A percentile compares a stretch with the other conserved stretches of the same genome.
phyloP scores from a whole-genome alignment of 2,329 filamentous ascomycete species.

The Curvularia spicifera region DNA sequence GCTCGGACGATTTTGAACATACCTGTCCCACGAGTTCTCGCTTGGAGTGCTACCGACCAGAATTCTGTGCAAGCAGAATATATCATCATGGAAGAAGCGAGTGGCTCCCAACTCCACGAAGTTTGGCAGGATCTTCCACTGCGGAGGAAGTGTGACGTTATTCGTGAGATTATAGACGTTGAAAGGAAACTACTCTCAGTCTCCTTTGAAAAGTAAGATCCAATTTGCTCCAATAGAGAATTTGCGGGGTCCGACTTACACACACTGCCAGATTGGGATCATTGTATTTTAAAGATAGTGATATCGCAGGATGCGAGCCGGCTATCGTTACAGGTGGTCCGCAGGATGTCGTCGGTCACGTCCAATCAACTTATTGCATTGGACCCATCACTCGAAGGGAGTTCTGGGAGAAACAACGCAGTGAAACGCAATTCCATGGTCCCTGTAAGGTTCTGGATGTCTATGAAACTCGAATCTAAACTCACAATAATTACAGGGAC shows the following conservation, averaged over 20 bases:
- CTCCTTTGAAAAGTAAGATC: no score
- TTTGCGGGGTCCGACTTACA: constrained; percentile 25
- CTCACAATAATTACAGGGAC: constrained; percentile 26
- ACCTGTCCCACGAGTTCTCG: no score
- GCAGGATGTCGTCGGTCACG: constrained; percentile 21
- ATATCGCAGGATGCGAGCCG: constrained; percentile 39
- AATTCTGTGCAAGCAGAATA: no score
- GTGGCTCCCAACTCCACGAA: no score
- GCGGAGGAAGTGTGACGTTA: no score
- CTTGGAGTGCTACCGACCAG: no score
- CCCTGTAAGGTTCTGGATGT: constrained; percentile 28
- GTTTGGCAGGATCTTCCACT: no score
- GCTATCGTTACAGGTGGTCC: constrained; percentile 30
- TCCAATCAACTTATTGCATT: constrained; percentile 31
- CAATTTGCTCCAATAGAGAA: constrained; percentile 22
- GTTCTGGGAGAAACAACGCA: constrained; percentile 33
- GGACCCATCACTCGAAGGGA: constrained; percentile 34
- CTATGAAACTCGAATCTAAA: constrained; percentile 2
- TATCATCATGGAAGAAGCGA: no score
- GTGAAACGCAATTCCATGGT: constrained; percentile 31
- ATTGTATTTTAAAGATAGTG: constrained; percentile 33
- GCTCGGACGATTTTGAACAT: no score
- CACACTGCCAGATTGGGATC: constrained; percentile 23
- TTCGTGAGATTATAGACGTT: no score
- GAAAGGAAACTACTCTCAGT: no score